Conservation (phyloP, 257 asterid species). For the Thymus mandschuricus region DNA sequence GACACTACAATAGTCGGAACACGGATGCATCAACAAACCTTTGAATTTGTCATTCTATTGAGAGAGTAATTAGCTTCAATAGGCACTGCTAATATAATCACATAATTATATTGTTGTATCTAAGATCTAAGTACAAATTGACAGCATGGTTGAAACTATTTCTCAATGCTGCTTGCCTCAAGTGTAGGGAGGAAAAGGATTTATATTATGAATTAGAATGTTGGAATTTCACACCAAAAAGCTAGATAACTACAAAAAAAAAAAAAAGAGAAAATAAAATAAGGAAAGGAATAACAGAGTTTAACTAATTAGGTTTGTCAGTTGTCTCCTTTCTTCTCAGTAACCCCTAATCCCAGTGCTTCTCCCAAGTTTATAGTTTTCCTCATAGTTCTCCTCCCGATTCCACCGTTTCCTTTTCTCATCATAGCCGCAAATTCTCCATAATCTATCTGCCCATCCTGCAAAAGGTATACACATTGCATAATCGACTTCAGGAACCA, state of each 20-base stretch:
- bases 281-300: constrained; percentile 19
- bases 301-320: constrained; percentile 24
- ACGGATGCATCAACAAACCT: not conserved
- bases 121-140: not conserved
- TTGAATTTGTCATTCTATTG: not conserved
- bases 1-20: not conserved
- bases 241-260: constrained; percentile 6
- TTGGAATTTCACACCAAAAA: constrained; percentile 21
- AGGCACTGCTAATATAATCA: constrained; percentile 12
- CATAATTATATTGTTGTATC: not conserved
- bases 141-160: not conserved
- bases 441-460: constrained; percentile 69
- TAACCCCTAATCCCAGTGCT: constrained; percentile 47
- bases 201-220: constrained; percentile 24
- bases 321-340: constrained; percentile 27
- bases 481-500: not conserved
- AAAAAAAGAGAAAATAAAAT: not conserved
- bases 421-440: constrained; percentile 66
- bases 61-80: not conserved
- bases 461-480: constrained; percentile 13
- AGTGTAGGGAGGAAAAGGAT: not conserved
- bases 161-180: not conserved
- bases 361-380: constrained; percentile 59
- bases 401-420: constrained; percentile 62
- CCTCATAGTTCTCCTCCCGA: constrained; percentile 66